Base-by-base conservation (phyloP, 2,329 filamentous ascomycete species). In the Colletotrichum cordylinicola region DNA sequence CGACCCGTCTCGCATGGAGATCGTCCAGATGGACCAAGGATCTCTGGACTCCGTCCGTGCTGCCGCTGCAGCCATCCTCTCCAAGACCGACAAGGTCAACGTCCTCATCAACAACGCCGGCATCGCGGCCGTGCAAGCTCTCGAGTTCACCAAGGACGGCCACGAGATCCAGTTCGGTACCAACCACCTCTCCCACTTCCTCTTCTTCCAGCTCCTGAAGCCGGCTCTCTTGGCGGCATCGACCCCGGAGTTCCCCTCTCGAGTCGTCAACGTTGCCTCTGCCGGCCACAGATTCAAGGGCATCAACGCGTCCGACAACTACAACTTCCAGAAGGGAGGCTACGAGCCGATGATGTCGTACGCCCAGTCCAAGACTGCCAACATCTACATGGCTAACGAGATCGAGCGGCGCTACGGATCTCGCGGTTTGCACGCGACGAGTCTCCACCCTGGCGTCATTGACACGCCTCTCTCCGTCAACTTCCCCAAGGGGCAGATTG, bases 301-400 rank as follows among this genome's bases (percentile, higher is more conserved):
- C 1, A 78, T 87, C 48, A 79, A 83, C 18, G 55, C 33, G 72
- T 82, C 82, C 33, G 82, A 87, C 70, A 83, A 88, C 79, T 66
- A 69, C 68, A 69, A 75, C 68, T 73, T 58, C 52, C 31, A 65
- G 31, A 62, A 67, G 4, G 80, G 76, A 35, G 76, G 60, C 8
- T 80, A 89, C 74, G 72, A 84, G 6, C 82, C 83, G 0, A 82
- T 79, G 67, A 16, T 70, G 1, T 82, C 87, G 1, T 91, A 91
- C 74, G 86, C 82, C 0, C 86, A 89, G 77, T 83, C 84, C 60
- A 92, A 91, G 77, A 84, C 85, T 0, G 89, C 90, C 10, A 89
- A 88, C 70, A 85, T 90, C 31, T 88, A 86, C 78, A 86, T 88
- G 67, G 86, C 89, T 3, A 89, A 87, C 73, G 84, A 89, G 70